A percentile compares a stretch with the other conserved stretches of the same genome.
Evolutionary conservation across 2,329 filamentous ascomycete genomes (phyloP).

Genomic region (Fusarium albosuccineum): DNA sequence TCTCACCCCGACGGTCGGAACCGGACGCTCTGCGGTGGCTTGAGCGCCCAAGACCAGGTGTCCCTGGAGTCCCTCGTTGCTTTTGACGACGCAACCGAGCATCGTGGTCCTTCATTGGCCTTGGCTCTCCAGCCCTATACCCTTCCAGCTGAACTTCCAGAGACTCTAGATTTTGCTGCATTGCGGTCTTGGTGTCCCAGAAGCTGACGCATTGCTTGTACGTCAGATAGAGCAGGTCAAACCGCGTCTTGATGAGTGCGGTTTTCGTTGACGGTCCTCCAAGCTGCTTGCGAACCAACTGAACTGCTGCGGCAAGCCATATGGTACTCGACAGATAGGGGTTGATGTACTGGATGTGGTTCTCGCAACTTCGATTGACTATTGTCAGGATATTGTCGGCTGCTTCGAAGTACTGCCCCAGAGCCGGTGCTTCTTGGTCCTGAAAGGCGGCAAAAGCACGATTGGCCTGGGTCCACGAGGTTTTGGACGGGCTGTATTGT

Average conservation of each 20-base stretch:
- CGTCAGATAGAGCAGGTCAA: slow-evolving; percentile 35
- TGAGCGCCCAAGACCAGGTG: not conserved
- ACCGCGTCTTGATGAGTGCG: slow-evolving; percentile 25
- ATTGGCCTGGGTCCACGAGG: not conserved
- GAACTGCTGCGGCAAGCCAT: slow-evolving; percentile 1
- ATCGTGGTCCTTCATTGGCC: not conserved
- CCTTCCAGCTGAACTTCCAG: not conserved
- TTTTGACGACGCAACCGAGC: not conserved
- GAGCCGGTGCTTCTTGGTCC: not conserved
- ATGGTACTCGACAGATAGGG: not conserved
- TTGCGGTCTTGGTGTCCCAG: slow-evolving; percentile 45
- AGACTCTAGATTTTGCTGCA: slow-evolving; percentile 44
- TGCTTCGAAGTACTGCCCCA: not conserved
- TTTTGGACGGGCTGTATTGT: not conserved
- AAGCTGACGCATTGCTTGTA: slow-evolving; percentile 46
- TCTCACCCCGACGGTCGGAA: too few species aligned
- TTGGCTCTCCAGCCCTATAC: not conserved
- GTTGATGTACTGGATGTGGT: not conserved
- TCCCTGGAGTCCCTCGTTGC: not conserved
- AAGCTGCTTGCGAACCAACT: slow-evolving; percentile 28
- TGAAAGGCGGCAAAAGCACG: not conserved
- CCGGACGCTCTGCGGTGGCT: not conserved
- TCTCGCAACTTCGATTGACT: not conserved
- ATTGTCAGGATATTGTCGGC: not conserved
- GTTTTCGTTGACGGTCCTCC: not conserved